A percentile compares a stretch with the other conserved stretches of the same genome.
These are phyloP conservation scores for Arthrobotrys musiformis DNA, from an alignment of 2,329 filamentous ascomycete genomes.

Conservation along the genomic window DNA sequence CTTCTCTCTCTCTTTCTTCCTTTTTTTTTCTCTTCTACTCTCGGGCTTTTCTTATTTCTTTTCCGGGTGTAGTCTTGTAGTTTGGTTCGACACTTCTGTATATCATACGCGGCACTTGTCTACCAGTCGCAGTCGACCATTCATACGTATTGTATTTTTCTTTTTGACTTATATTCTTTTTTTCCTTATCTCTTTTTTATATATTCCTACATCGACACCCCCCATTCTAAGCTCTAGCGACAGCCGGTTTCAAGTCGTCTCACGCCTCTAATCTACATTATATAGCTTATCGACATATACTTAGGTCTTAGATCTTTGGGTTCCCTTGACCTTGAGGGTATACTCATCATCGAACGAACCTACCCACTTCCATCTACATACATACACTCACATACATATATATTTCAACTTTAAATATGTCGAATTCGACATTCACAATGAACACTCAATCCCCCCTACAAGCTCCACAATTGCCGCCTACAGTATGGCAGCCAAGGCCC, in stretches of 20 bases:
- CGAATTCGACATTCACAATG: slow-evolving; percentile 26
- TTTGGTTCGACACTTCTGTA: slow-evolving; percentile 53
- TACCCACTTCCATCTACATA: background rate
- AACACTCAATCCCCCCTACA: slow-evolving; percentile 10
- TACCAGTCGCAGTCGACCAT: slow-evolving; percentile 49
- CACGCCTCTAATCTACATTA: slow-evolving; percentile 34
- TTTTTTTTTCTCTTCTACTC: slow-evolving; percentile 26
- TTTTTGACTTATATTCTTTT: slow-evolving; percentile 33
- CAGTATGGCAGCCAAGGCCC: slow-evolving; percentile 52
- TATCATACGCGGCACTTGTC: slow-evolving; percentile 43
- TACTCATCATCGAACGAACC: slow-evolving; percentile 27
- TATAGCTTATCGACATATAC: slow-evolving; percentile 27
- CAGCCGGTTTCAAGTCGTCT: slow-evolving; percentile 31
- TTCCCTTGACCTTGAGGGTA: slow-evolving; percentile 53
- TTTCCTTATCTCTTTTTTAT: slow-evolving; percentile 35
- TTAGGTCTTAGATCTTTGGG: slow-evolving; percentile 37
- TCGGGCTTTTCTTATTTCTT: slow-evolving; percentile 43
- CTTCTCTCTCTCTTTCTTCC: slow-evolving; percentile 21
- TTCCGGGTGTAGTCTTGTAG: slow-evolving; percentile 53
- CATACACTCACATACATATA: background rate
- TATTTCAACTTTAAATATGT: slow-evolving; percentile 17
- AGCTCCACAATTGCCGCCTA: slow-evolving; percentile 47
- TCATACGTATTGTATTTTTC: slow-evolving; percentile 50
- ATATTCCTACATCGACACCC: slow-evolving; percentile 14
- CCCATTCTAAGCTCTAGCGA: slow-evolving; percentile 28